Evolutionary conservation across 2,329 filamentous ascomycete genomes (phyloP).

Genomic region (Penicillium fuscoglaucum): DNA sequence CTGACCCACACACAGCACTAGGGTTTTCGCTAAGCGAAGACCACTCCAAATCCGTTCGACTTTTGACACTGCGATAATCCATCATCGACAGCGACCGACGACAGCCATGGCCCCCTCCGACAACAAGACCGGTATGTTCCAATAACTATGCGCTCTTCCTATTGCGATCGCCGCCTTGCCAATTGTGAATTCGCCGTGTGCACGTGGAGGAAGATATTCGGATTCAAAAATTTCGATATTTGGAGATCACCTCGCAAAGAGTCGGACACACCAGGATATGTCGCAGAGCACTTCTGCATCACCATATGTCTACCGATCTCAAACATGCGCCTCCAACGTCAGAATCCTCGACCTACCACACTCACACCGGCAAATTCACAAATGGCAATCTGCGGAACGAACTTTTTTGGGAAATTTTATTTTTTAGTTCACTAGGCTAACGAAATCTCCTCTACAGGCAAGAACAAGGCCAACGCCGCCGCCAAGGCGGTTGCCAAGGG

Average conservation of each 20-base stretch:
- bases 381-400: conserved; percentile 14
- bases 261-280: neutral
- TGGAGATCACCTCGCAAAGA: conserved; percentile 7
- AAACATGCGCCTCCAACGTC: neutral
- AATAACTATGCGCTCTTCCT: conserved; percentile 18
- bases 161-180: conserved; percentile 44
- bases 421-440: conserved; percentile 28
- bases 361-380: conserved; percentile 13
- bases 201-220: conserved; percentile 7
- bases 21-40: conserved; percentile 45
- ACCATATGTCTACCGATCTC: neutral
- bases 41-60: conserved; percentile 40
- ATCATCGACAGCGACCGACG: conserved; percentile 44
- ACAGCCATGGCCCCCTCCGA: conserved; percentile 50
- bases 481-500: conserved; percentile 96
- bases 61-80: conserved; percentile 46
- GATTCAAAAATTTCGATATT: conserved; percentile 10
- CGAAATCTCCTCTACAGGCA: conserved; percentile 33
- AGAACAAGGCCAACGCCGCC: conserved; percentile 82
- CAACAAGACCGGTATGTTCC: conserved; percentile 49
- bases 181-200: conserved; percentile 26
- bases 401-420: conserved; percentile 9
- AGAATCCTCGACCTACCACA: neutral
- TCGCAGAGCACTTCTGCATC: neutral
- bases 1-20: conserved; percentile 43